phyloP scores from a whole-genome alignment of 2,329 filamentous ascomycete genomes.

The Thielaviopsis punctulata region DNA sequence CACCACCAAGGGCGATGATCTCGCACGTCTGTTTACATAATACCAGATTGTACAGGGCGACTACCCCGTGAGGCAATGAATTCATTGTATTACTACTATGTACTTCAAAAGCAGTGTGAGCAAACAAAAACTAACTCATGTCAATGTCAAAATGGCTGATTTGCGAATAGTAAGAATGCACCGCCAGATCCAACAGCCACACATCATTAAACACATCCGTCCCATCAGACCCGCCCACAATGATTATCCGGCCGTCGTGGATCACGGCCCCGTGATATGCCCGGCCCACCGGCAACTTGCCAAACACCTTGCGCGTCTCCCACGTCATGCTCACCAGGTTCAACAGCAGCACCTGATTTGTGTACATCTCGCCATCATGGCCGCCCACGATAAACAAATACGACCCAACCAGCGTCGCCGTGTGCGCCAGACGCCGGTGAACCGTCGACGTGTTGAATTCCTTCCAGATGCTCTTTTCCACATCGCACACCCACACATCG shows the following conservation, averaged over 20 bases:
- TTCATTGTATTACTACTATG: background rate
- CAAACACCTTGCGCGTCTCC: slow-evolving; percentile 50
- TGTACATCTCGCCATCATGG: slow-evolving; percentile 53
- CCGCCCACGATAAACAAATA: slow-evolving; percentile 55
- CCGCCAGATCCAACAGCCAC: slow-evolving; percentile 48
- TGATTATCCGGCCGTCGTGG: slow-evolving; percentile 45
- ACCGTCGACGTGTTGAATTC: slow-evolving; percentile 39
- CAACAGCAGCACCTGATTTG: slow-evolving; percentile 48
- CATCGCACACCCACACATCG: slow-evolving; percentile 57
- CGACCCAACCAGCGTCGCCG: slow-evolving; percentile 50
- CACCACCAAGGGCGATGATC: no score
- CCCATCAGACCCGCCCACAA: slow-evolving; percentile 53
- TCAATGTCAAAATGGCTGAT: slow-evolving; percentile 58
- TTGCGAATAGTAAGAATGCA: slow-evolving; percentile 56
- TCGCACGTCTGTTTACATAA: no score
- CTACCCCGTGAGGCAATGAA: no score
- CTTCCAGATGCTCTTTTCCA: slow-evolving; percentile 44
- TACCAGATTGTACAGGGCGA: no score
- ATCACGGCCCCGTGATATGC: slow-evolving; percentile 51
- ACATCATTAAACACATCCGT: slow-evolving; percentile 51
- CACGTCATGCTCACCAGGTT: slow-evolving; percentile 61
- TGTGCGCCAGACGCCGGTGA: slow-evolving; percentile 50
- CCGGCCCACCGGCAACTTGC: slow-evolving; percentile 41
- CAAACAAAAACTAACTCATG: slow-evolving; percentile 23
- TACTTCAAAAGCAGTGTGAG: background rate